Evolutionary conservation across 2,329 filamentous ascomycete genomes (phyloP), one percentile per base, ranked within the genome.

Genomic region (Diaporthe humulicola): DNA sequence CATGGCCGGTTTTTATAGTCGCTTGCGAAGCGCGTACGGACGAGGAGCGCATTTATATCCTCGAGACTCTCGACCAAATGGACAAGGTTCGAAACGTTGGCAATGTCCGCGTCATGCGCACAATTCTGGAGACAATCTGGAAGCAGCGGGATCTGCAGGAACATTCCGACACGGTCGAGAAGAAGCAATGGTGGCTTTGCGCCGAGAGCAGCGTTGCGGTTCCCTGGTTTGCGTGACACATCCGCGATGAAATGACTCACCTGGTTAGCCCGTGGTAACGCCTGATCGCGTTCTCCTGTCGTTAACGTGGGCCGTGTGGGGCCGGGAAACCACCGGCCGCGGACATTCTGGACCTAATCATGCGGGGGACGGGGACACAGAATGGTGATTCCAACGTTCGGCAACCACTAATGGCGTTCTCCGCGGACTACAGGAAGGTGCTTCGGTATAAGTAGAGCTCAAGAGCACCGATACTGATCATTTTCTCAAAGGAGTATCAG

Each of bases 91-190:
- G 57, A 12, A 40, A 60, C 14, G 33, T 40, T 8, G 57, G 57
- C 22, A 60, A 60, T 15, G 22, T 60, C 57, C 57, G 57, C 14
- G 6, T 60, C 57, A 60, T 60, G 33, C 33, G 33, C 57, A 28
- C 57, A 9, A 40, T 60, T n/a, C 7, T 60, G 1, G 57, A 60
- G 36, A 60, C 57, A 25, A 60, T 40, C 7, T 60, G 57, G 57
- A 40, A 60, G 57, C 57, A 60, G 57, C 33, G 36, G 57, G 57
- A 60, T 40, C 33, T 60, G 57, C 57, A 25, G 57, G 33, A 60
- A 5, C n/a, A 8, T 17, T 40, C 57, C 57, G 33, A 40, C 36
- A 60, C 22, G 8, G 17, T 25, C 14, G 57, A 60, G 57, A 40
- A 8, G 57, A 40, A 25, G 22, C 57, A 60, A 38, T 60, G 57